These are phyloP conservation scores for Penicillium sp. DNA, from an alignment of 2,329 filamentous ascomycete species.

Conservation along the genomic window DNA sequence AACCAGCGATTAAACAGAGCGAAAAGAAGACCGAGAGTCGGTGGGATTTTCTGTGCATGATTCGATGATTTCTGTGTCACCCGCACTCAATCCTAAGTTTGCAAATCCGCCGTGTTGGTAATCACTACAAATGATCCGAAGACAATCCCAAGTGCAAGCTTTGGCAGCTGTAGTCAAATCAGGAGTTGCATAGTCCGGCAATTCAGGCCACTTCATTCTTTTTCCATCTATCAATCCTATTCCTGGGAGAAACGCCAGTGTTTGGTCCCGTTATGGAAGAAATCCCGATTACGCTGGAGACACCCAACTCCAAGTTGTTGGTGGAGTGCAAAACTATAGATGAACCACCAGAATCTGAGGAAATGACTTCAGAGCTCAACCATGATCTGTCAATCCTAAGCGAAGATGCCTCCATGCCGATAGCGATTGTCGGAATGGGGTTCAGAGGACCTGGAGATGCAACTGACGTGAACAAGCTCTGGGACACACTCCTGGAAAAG, in stretches of 20 bases:
- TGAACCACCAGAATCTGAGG: neutral
- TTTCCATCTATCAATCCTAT: neutral
- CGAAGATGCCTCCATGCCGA: slow-evolving; percentile 19
- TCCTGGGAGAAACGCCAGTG: neutral
- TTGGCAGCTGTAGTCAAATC: neutral
- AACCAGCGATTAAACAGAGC: neutral
- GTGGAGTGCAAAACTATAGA: neutral
- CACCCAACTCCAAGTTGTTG: neutral
- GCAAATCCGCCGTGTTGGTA: neutral
- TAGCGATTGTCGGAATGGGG: slow-evolving; percentile 32
- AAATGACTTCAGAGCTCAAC: neutral
- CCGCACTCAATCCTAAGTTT: neutral
- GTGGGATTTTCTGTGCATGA: neutral
- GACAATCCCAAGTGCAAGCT: neutral
- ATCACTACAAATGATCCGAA: neutral
- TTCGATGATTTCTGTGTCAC: neutral
- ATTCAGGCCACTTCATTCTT: neutral
- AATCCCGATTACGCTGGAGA: slow-evolving; percentile 1
- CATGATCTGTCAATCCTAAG: slow-evolving; percentile 5
- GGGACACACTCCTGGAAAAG: slow-evolving; percentile 26
- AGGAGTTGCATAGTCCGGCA: neutral
- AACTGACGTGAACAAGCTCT: slow-evolving; percentile 22
- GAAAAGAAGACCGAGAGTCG: neutral
- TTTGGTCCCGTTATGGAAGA: neutral
- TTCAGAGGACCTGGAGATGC: slow-evolving; percentile 31